Conservation (phyloP, 192 early-diverging fungal species). For the Coemansia sp. region DNA sequence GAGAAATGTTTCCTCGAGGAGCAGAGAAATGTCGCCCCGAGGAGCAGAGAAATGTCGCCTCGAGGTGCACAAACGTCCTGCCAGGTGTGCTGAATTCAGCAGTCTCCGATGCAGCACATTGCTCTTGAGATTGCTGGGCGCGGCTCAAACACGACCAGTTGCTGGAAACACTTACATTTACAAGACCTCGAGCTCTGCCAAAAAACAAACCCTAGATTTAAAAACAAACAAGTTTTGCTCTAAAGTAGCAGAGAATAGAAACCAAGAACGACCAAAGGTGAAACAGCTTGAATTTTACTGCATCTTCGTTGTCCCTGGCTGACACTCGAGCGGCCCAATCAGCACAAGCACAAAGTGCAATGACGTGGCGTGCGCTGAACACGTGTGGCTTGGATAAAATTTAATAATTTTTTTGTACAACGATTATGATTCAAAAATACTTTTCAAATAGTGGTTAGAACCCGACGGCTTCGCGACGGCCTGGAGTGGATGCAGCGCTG, state of each 20-base stretch:
- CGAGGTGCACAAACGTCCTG: too few relatives aligned
- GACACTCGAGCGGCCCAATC: conserved; percentile 1
- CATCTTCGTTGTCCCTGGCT: not conserved
- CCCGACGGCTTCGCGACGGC: conserved; percentile 38
- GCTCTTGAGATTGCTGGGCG: too few relatives aligned
- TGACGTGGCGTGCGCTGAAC: conserved; percentile 1
- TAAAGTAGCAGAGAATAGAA: not conserved
- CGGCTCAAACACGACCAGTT: too few relatives aligned
- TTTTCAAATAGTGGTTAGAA: conserved; percentile 5
- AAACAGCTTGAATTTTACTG: conserved; percentile 3
- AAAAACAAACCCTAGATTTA: conserved; percentile 1
- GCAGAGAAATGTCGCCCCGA: too few relatives aligned
- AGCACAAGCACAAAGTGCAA: not conserved
- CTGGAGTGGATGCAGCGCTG: conserved; percentile 51
- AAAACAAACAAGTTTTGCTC: conserved; percentile 2
- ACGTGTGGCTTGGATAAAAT: not conserved
- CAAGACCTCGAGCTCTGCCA: not conserved
- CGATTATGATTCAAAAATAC: not conserved
- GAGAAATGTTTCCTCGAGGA: too few relatives aligned
- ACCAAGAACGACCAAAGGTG: not conserved
- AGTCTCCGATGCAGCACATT: too few relatives aligned
- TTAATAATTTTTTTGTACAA: conserved; percentile 1
- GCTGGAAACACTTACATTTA: not conserved
- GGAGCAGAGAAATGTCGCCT: too few relatives aligned
- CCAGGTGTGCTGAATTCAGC: too few relatives aligned